phyloP scores from a whole-genome alignment of 148 eudicot genomes.

The Chenopodium suecicum region DNA sequence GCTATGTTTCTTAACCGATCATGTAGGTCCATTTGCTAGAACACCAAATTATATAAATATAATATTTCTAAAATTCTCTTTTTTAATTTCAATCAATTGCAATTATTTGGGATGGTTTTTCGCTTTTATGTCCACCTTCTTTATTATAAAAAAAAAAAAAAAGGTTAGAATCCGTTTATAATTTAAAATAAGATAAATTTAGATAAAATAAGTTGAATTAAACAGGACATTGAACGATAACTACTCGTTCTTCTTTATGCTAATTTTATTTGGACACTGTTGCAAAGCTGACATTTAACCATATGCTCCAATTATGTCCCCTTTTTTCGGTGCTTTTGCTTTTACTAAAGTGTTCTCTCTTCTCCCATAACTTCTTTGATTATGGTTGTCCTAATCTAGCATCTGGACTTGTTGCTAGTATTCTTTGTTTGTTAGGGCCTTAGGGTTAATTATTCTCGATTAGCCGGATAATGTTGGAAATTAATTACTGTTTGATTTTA shows the following conservation, averaged over 20 bases:
- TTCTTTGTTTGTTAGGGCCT: background rate
- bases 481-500: no score
- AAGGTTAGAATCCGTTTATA: no score
- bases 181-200: no score
- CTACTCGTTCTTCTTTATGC: background rate
- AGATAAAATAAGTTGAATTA: no score
- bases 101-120: constrained; percentile 6
- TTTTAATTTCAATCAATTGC: background rate
- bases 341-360: constrained; percentile 2
- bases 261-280: background rate
- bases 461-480: no score
- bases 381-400: background rate
- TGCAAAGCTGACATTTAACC: constrained; percentile 13
- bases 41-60: background rate
- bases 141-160: background rate
- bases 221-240: no score
- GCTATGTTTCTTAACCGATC: constrained; percentile 19
- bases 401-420: background rate
- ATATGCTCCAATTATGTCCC: constrained; percentile 10
- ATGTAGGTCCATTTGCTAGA: constrained; percentile 19
- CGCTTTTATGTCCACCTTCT: background rate
- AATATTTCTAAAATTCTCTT: background rate
- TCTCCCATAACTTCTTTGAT: background rate
- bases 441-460: no score
- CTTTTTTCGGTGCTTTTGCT: constrained; percentile 7